Evolutionary conservation across 345 rosid genomes (phyloP), one percentile per base, ranked within the genome.

Genomic region (Eucalyptus sp.): DNA sequence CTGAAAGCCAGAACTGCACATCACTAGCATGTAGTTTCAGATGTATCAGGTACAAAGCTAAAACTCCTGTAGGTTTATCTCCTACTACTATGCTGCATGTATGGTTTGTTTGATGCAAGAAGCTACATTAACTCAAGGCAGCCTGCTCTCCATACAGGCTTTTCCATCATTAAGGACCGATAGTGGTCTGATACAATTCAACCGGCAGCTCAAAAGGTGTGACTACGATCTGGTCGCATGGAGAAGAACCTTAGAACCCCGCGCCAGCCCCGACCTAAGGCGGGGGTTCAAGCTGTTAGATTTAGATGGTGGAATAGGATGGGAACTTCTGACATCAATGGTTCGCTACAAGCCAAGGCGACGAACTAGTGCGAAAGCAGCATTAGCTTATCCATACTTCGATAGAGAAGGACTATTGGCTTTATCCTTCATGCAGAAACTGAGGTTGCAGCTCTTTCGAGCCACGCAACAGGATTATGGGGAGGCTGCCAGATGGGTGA

Each of bases 261-360:
- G 98, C 10, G 99, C 99, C n/a, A 81, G 94, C 90, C 87, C 94
- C 56, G 99, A 98, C 7, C 94, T 97, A 48, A 92, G 95, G 50
- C 95, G 89, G 92, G 99, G 98, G 29, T 96, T 98, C 60, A 95
- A 95, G 92, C 87, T 97, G 84, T 71, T 97, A 90, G 99, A 97
- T 90, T 92, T 97, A 89, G 99, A 97, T 89, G 93, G 92, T 33
- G 98, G 99, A 85, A 92, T 90, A 88, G 99, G 99, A 86, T 98
- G 99, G 99, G 99, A 98, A 89, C 99, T 97, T 92, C 90, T 97
- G 46, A 95, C 95, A 56, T 98, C 98, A 87, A 98, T 97, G 99
- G 95, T 98, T 71, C 93, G 97, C 27, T 98, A 93, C 90, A 98
- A 97, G 93, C 99, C 99, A 85, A 91, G 98, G 51, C 95, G 92